Evolutionary conservation across 2,329 filamentous ascomycete genomes (phyloP), one percentile per base, ranked within the genome.

Genomic region (Mycosphaerella sp.): DNA sequence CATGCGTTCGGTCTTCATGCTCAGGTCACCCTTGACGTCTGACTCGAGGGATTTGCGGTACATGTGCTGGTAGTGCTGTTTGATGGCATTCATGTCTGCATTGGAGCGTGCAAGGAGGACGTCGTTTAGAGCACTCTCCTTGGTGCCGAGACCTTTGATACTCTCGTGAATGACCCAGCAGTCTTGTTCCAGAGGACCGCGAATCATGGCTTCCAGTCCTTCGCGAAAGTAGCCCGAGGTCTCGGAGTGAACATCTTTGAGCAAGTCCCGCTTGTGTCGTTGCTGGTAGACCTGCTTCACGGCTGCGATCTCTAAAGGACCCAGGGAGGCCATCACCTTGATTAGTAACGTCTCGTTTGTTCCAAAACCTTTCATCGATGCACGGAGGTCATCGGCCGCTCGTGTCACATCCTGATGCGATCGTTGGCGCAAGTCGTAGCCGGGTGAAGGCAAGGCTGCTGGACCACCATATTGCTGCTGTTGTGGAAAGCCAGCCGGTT

Each of bases 361-460:
- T 34, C 91, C 92, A 58, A 95, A 88, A 0, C 90, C 90, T 71
- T 95, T 95, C 89, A 96, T 95, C 2, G 92, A 89, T 62, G 80
- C 80, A 50, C 89, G 82, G 21, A 95, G 75, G 3, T 77, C 80
- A 54, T 89, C 81, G 0, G 89, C 86, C 62, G 93, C 84, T 10
- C 76, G 73, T 2, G 74, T 78, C 45, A 82, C 85, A 59, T 95
- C 84, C 14, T 78, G 75, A 31, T 81, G 77, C 42, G 88, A 86
- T 44, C 81, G 75, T 64, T 87, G 86, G 10, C 82, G 81, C 0
- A 85, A 79, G 2, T 83, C 82, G 65, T 95, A 96, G 36, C 91
- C 91, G 0, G 80, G 72, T 0, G 87, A 87, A 0, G 88, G 81
- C 9, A 80, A 79, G 1, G 84, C 82, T 9, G 85, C 81, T 41